Evolutionary conservation across 2,329 filamentous ascomycete genomes (phyloP).

Genomic region (Colletotrichum chlorophyti): DNA sequence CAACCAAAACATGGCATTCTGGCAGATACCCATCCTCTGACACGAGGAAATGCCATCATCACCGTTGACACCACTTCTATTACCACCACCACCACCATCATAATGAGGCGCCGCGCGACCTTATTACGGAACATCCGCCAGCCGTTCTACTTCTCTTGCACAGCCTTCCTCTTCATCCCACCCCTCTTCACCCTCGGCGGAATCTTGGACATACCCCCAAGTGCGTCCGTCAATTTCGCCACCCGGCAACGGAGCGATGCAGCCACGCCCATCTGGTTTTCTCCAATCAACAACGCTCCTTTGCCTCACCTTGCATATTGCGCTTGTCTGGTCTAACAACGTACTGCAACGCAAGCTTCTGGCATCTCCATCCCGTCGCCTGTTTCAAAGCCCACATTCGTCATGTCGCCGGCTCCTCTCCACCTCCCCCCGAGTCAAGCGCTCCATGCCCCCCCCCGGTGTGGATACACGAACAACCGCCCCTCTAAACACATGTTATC

Average conservation of each 20-base stretch:
- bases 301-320: too few relatives aligned
- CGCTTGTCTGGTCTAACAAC: too few relatives aligned
- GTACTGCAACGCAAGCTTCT: too few relatives aligned
- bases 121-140: constrained; percentile 15
- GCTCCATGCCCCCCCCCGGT: background rate
- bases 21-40: constrained; percentile 17
- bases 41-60: constrained; percentile 22
- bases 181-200: too few relatives aligned
- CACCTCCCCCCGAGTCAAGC: constrained; percentile 15
- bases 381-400: too few relatives aligned
- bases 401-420: too few relatives aligned
- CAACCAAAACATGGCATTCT: constrained; percentile 25
- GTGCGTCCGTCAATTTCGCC: background rate
- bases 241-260: background rate
- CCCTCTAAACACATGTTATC: too few relatives aligned
- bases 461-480: background rate
- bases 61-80: too few relatives aligned
- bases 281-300: too few relatives aligned
- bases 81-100: too few relatives aligned
- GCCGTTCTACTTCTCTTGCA: constrained; percentile 22
- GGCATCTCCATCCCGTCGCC: too few relatives aligned
- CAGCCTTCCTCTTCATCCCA: constrained; percentile 7
- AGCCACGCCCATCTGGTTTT: constrained; percentile 9
- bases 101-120: background rate
- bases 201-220: background rate